Evolutionary conservation across 169 alveolate species (phyloP).

Genomic region (Cryptosporidium muris): DNA sequence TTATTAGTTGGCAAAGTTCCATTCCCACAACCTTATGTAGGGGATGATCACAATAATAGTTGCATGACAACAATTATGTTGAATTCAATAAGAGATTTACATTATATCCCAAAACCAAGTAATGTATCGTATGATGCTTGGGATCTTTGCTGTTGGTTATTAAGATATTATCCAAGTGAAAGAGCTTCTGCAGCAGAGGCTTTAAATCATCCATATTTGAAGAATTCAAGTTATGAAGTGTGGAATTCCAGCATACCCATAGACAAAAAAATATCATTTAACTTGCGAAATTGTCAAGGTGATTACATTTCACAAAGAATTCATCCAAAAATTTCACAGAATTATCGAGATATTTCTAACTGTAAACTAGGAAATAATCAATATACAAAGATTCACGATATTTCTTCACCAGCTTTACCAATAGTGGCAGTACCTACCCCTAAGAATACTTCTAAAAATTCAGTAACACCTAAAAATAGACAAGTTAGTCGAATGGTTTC

Average conservation of each 20-base stretch:
- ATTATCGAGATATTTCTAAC: neutral
- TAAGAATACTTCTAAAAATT: slow-evolving; percentile 2
- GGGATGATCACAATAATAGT: neutral
- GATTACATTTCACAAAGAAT: neutral
- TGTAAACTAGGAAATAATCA: neutral
- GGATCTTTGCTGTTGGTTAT: slow-evolving; percentile 67
- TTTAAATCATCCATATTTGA: slow-evolving; percentile 56
- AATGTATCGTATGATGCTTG: slow-evolving; percentile 54
- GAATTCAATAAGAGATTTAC: slow-evolving; percentile 52
- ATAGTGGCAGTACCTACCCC: slow-evolving; percentile 68
- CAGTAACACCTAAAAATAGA: no score
- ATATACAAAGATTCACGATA: neutral
- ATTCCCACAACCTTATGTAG: neutral
- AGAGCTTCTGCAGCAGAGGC: slow-evolving; percentile 68
- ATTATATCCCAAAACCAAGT: slow-evolving; percentile 33
- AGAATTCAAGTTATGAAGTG: neutral
- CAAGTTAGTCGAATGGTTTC: slow-evolving; percentile 47
- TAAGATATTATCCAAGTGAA: slow-evolving; percentile 23
- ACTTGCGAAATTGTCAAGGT: no score
- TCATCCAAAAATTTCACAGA: neutral
- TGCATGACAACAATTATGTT: slow-evolving; percentile 26
- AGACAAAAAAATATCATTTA: neutral
- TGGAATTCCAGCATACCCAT: neutral
- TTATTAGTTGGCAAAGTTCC: slow-evolving; percentile 67
- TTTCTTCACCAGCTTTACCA: slow-evolving; percentile 37